Evolutionary conservation across 2,329 filamentous ascomycete species (phyloP).

Genomic region (Didymosphaeria variabile): DNA sequence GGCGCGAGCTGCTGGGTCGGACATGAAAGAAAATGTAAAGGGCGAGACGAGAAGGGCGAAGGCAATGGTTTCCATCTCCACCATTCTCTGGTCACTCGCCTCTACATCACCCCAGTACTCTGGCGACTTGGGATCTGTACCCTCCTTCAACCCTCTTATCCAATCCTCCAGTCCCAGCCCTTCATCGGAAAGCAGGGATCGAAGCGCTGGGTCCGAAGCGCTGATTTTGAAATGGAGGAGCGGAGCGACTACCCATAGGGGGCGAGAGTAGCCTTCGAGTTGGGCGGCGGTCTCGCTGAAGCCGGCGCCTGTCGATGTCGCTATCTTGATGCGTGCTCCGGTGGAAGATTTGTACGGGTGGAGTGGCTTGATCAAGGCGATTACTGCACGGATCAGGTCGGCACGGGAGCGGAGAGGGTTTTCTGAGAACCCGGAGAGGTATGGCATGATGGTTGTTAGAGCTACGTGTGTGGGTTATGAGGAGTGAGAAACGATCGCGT

Average conservation of each 20-base stretch:
- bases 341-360: slow-evolving; percentile 24
- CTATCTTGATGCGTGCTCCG: slow-evolving; percentile 26
- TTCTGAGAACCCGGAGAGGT: slow-evolving; percentile 26
- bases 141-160: slow-evolving; percentile 25
- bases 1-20: slow-evolving; percentile 29
- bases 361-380: slow-evolving; percentile 23
- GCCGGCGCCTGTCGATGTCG: slow-evolving; percentile 25
- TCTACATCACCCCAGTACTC: slow-evolving; percentile 58
- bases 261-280: slow-evolving; percentile 31
- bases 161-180: slow-evolving; percentile 16
- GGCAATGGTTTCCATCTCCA: slow-evolving; percentile 59
- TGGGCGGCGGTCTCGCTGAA: slow-evolving; percentile 31
- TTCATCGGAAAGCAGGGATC: neutral
- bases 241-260: slow-evolving; percentile 26
- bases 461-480: neutral
- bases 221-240: slow-evolving; percentile 12
- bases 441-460: slow-evolving; percentile 19
- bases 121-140: slow-evolving; percentile 30
- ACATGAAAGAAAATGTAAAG: slow-evolving; percentile 35
- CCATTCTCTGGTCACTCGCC: slow-evolving; percentile 59
- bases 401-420: slow-evolving; percentile 21
- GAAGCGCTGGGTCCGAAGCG: neutral
- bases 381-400: slow-evolving; percentile 20
- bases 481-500: neutral
- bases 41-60: slow-evolving; percentile 56